These are phyloP conservation scores for Phytophthora idaei DNA, from an alignment of 352 stramenopile species.

Conservation along the genomic window DNA sequence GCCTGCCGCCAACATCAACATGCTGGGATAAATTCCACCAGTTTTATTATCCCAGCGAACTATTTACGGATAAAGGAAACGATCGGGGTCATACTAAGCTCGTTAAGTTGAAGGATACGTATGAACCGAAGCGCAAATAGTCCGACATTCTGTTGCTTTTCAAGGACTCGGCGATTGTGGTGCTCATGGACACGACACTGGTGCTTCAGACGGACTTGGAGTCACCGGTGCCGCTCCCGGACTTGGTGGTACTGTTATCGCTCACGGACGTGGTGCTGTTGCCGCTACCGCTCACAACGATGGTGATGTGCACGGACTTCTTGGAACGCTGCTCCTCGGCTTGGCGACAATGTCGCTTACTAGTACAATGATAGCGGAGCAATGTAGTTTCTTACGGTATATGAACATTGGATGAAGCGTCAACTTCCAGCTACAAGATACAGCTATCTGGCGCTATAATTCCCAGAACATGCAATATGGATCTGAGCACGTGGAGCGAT, in stretches of 20 bases:
- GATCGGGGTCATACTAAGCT: constrained; percentile 2
- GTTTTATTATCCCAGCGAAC: constrained; percentile 5
- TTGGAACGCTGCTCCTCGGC: too few species aligned
- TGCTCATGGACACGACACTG: too few species aligned
- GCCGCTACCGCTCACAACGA: too few species aligned
- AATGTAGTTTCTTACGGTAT: not conserved
- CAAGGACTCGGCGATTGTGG: too few species aligned
- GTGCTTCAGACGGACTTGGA: too few species aligned
- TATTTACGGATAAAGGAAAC: not conserved
- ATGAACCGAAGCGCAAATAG: too few species aligned
- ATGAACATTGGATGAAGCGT: not conserved
- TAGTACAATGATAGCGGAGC: not conserved
- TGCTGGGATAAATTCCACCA: constrained; percentile 14
- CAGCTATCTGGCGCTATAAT: not conserved
- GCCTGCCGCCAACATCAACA: not conserved
- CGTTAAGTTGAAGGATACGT: not conserved
- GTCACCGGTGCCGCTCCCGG: too few species aligned
- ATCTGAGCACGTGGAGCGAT: not conserved
- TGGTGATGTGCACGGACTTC: too few species aligned
- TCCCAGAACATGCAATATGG: not conserved
- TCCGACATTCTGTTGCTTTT: too few species aligned
- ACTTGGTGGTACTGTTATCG: too few species aligned
- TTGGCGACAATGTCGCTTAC: too few species aligned
- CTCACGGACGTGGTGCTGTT: too few species aligned
- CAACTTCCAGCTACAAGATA: not conserved